phyloP scores from a whole-genome alignment of 495 filamentous ascomycete species.

The Chaetomium tenue region DNA sequence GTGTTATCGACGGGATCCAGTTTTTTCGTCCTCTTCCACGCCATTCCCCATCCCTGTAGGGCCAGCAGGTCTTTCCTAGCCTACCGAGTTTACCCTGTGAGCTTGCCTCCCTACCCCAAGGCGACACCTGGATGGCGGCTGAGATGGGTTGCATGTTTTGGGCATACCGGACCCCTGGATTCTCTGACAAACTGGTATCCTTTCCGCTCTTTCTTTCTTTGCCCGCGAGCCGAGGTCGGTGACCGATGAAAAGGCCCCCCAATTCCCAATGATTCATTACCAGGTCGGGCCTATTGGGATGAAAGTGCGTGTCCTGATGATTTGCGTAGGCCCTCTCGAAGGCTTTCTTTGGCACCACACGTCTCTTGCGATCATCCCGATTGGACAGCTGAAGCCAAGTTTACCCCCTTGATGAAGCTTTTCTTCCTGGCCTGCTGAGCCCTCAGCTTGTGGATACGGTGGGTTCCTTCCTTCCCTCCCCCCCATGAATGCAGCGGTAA shows the following conservation, averaged over 20 bases:
- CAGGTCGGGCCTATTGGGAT: too few species aligned
- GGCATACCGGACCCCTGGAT: constrained; percentile 19
- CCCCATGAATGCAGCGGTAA: constrained; percentile 18
- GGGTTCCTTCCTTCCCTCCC: constrained; percentile 5
- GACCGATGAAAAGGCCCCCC: constrained; percentile 8
- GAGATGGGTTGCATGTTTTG: constrained; percentile 6
- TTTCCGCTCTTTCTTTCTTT: not conserved
- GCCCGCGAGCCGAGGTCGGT: constrained; percentile 20
- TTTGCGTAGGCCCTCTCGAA: not conserved
- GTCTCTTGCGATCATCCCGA: constrained; percentile 14
- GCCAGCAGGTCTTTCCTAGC: not conserved
- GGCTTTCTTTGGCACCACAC: not conserved
- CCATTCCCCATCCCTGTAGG: constrained; percentile 12
- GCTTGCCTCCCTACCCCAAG: too few species aligned
- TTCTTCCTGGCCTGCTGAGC: constrained; percentile 18
- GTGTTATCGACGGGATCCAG: constrained; percentile 23
- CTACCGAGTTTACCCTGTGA: too few species aligned
- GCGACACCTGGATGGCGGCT: constrained; percentile 10
- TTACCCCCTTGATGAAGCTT: constrained; percentile 1
- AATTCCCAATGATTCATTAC: too few species aligned
- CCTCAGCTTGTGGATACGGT: constrained; percentile 16
- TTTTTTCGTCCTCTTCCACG: not conserved
- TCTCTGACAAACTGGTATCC: constrained; percentile 18
- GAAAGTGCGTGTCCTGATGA: not conserved
- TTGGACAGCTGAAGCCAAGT: constrained; percentile 14